Base-by-base conservation (phyloP, 371 early-diverging fungal genomes). In the Mortierella sp. region DNA sequence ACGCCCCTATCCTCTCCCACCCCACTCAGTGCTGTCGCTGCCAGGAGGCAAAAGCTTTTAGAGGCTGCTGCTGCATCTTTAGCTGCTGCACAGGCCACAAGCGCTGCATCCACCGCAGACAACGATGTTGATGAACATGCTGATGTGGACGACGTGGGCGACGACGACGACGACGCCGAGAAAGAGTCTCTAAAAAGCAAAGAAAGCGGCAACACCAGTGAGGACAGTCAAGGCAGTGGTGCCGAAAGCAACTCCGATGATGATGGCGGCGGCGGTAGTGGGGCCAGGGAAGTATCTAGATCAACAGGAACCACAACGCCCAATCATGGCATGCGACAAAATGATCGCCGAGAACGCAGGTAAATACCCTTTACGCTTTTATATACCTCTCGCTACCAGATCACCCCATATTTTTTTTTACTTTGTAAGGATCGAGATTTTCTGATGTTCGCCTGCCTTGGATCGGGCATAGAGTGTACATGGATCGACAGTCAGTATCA, bases 1-100 rank as follows among this genome's bases (percentile, higher is more conserved):
- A 14, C 56, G 18, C 46, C 65, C 12, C 14, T 53, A 1, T 15
- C 56, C 12, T 21, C 55, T 15, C 23, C 55, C 16, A 64, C 72
- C 16, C 79, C 79, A 14, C 56, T 77, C 23, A 77, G 79, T 26
- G 79, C 79, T 1, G 55, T 77, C 4, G 79, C 79, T 0, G 79
- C 70, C 7, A 53, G 79, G 21, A 72, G 79, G 60, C 70, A 66
- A 6, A 51, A 70, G 23, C 28, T 75, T n/a, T 23, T 67, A 15
- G 53, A 48, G 5, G 56, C 53, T 53, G 53, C 53, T 19, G 53
- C 50, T 14, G 50, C 50, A 7, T 4, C 50, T 50, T 5, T 21
- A n/a, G 21, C 53, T 3, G 11, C 53, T 19, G 53, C 53, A 53
- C 3, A 5, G 37, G 37, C 50, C 23, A 45, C 48, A 15, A 67